phyloP scores from a whole-genome alignment of 768 basidiomycete genomes.

The Kwoniella sp. region DNA sequence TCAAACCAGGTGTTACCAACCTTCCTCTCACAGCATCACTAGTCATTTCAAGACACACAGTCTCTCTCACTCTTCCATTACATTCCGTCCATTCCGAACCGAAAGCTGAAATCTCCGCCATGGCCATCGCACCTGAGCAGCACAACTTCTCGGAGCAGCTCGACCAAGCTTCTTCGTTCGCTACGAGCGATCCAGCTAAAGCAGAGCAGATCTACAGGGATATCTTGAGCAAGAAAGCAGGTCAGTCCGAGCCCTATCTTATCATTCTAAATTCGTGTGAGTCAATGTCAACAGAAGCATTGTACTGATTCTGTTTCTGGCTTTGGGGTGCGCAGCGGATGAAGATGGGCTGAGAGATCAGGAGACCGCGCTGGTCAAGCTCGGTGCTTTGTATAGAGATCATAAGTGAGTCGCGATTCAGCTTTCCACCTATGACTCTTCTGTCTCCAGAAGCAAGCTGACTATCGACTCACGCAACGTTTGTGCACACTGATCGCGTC shows the following conservation, averaged over 20 bases:
- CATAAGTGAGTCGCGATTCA: slow-evolving; percentile 64
- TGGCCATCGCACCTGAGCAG: slow-evolving; percentile 27
- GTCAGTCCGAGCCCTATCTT: slow-evolving; percentile 31
- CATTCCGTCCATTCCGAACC: no score
- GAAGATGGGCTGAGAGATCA: slow-evolving; percentile 74
- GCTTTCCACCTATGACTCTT: slow-evolving; percentile 16
- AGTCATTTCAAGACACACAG: neutral
- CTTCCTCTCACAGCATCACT: neutral
- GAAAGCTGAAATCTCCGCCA: slow-evolving; percentile 9
- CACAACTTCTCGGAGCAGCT: slow-evolving; percentile 51
- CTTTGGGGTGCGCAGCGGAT: slow-evolving; percentile 46
- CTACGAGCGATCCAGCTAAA: slow-evolving; percentile 62
- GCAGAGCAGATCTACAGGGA: slow-evolving; percentile 77
- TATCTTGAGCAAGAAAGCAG: slow-evolving; percentile 62
- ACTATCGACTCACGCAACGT: neutral
- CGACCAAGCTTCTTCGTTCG: slow-evolving; percentile 63
- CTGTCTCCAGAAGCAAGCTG: neutral
- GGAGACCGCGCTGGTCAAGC: slow-evolving; percentile 78
- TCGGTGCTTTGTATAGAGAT: slow-evolving; percentile 84
- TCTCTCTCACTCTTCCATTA: no score
- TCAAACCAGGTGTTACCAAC: neutral
- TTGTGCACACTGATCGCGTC: no score
- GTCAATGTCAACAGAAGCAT: no score
- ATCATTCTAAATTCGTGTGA: neutral
- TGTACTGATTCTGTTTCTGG: neutral